Evolutionary conservation across 768 basidiomycete genomes (phyloP), one percentile per base, ranked within the genome.

Genomic region (Trametes villosa): DNA sequence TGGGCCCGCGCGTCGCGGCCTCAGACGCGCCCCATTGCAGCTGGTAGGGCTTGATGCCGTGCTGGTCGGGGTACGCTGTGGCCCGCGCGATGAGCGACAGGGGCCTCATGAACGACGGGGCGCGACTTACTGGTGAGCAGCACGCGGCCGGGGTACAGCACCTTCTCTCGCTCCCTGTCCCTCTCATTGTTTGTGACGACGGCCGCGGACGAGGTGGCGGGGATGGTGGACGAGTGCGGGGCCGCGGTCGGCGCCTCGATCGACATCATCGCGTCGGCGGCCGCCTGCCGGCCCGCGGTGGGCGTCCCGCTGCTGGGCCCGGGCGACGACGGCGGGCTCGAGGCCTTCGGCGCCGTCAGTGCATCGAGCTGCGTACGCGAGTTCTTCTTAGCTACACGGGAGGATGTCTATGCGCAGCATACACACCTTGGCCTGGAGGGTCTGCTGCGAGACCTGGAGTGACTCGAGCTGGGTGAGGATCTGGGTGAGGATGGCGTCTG

Each of bases 41-140:
- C 0, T 87, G 85, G 70, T 85, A 82, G 0, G 96, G 96, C 38
- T 82, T 77, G 70, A 96, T 93, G 9, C 93, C 93, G 69, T 92
- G 87, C 69, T 97, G 94, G 68, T 91, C 91, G n/a, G 96, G 94
- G 72, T 97, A 96, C 2, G 94, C 80, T 83, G 62, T 24, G 17
- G 34, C 22, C 18, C 27, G 24, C 30, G 26, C 26, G 57, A 51
- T 47, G 34, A 58, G 41, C n/a, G 33, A 41, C 41, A 56, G 47
- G 17, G 45, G 53, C 20, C n/a, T 4, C 26, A 27, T 8, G 29
- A 9, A 18, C 44, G 47, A 52, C 44, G 65, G 60, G 65, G 53
- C 65, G 54, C 42, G 30, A 82, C 89, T 73, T 68, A 92, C 92
- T 96, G 4, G 92, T 93, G 22, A 96, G 78, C 59, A 92, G 79